A percentile compares a stretch with the other conserved stretches of the same genome.
Evolutionary conservation across 2,329 filamentous ascomycete species (phyloP).

Genomic region (Arthrobotrys pseudoclavata): DNA sequence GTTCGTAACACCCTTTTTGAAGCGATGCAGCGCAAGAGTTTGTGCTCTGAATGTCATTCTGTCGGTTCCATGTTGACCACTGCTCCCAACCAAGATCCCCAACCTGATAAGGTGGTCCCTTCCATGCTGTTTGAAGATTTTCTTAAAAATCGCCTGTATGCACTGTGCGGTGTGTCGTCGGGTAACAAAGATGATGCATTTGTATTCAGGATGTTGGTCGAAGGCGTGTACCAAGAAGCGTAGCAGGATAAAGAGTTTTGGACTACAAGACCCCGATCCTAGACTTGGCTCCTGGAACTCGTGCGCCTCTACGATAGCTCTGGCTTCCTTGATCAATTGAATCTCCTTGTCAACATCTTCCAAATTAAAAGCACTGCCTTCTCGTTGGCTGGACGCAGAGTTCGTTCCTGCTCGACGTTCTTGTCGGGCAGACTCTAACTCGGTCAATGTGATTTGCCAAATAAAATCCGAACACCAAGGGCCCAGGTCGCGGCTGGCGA

Average conservation of each 20-base stretch:
- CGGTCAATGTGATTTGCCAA: conserved; percentile 79
- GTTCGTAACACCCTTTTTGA: conserved; percentile 72
- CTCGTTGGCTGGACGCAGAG: conserved; percentile 27
- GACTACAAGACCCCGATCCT: conserved; percentile 71
- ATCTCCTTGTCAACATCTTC: conserved; percentile 71
- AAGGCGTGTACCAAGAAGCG: conserved; percentile 76
- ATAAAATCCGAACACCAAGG: conserved; percentile 86
- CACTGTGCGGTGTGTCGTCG: conserved; percentile 82
- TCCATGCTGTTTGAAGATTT: conserved; percentile 63
- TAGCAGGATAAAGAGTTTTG: conserved; percentile 78
- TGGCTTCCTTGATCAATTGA: conserved; percentile 73
- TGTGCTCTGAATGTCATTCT: conserved; percentile 80
- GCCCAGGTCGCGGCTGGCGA: conserved; percentile 71
- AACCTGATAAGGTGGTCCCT: conserved; percentile 73
- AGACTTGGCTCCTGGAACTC: conserved; percentile 66
- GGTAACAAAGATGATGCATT: conserved; percentile 90
- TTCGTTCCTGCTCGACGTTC: conserved; percentile 69
- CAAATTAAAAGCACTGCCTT: conserved; percentile 61
- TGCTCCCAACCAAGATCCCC: conserved; percentile 75
- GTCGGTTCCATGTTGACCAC: conserved; percentile 71
- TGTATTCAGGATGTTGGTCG: conserved; percentile 71
- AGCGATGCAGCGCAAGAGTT: conserved; percentile 75
- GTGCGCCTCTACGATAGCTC: conserved; percentile 71
- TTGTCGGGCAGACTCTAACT: conserved; percentile 74
- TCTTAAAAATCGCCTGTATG: conserved; percentile 76